Base-by-base conservation (phyloP, 805 yeast genomes). In the Wickerhamiella siamensis region DNA sequence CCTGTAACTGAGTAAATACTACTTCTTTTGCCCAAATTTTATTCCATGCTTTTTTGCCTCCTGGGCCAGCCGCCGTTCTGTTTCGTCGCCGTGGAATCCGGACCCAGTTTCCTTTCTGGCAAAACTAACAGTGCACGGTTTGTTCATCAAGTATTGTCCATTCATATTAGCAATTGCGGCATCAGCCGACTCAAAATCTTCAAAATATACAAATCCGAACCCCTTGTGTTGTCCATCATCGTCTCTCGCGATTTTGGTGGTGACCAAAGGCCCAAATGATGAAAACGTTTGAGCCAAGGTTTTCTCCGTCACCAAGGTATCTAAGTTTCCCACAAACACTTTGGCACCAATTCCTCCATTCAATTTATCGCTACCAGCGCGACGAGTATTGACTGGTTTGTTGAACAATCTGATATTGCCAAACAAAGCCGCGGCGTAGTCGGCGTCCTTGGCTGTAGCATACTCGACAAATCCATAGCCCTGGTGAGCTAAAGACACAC, bases 401-500 rank as follows among this genome's bases (percentile, higher is more conserved):
- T 78, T 82, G 55, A 58, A 82, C 36, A 87, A 59, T 31, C 72
- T 62, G 1, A 75, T 61, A 5, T 84, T 86, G 44, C 70, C 64
- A 55, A 83, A 57, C 1, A 81, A 59, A 44, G 71, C 67, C 29
- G 71, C 59, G 1, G 77, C 83, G 56, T 86, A 88, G 6, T 75
- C 79, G 0, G 80, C 79, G 51, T 84, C 95, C 16, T 61, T 65
- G 2, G 62, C 60, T 14, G 66, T 63, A 39, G 64, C 60, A 52
- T 81, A 78, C 55, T 83, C 91, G 1, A 81, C 79, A 61, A 91
- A 88, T 8, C 94, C 96, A 62, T 67, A 88, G 4, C 96, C 96
- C 53, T 80, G 93, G 52, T 81, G 86, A 1, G 71, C 64, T 45
- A 72, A 73, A 22, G 74, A 60, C 3, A 86, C 66, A 47, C 83